Percentiles rank a stretch among this genome's conserved stretches.
phyloP scores from a whole-genome alignment of 805 yeast species.

The Limtongozyma cylindracea region DNA sequence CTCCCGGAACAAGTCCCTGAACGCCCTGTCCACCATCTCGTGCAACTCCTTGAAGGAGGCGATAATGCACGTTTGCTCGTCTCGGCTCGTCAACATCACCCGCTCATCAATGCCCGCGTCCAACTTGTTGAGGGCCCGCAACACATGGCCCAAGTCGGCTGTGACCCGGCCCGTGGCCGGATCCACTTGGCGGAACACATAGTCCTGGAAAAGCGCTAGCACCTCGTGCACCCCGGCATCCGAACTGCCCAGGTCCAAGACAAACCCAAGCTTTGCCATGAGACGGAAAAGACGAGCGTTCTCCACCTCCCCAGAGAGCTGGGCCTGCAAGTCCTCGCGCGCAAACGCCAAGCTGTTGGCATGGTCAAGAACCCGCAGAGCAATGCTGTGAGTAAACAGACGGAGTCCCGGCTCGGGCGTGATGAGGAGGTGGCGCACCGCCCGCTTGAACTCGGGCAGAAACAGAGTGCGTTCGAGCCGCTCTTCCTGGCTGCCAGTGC shows the following conservation, averaged over 20 bases:
- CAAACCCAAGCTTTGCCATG: slow-evolving; percentile 55
- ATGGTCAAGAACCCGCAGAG: slow-evolving; percentile 14
- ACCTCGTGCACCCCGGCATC: slow-evolving; percentile 33
- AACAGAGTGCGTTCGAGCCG: slow-evolving; percentile 1
- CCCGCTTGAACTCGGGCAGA: not conserved
- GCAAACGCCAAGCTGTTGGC: slow-evolving; percentile 23
- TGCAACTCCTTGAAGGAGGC: slow-evolving; percentile 68
- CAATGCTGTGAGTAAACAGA: slow-evolving; percentile 7
- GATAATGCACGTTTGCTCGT: slow-evolving; percentile 67
- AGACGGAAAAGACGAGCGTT: slow-evolving; percentile 72
- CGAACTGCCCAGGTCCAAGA: slow-evolving; percentile 44
- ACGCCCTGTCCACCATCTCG: slow-evolving; percentile 42
- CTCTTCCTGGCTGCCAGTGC: slow-evolving; percentile 3
- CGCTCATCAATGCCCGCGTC: slow-evolving; percentile 84
- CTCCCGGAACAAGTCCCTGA: slow-evolving; percentile 9
- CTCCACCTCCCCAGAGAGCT: slow-evolving; percentile 52
- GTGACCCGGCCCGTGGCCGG: slow-evolving; percentile 59
- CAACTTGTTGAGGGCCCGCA: slow-evolving; percentile 59
- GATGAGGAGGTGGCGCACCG: slow-evolving; percentile 3
- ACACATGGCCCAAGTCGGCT: slow-evolving; percentile 60
- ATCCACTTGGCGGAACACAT: slow-evolving; percentile 63
- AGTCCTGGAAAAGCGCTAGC: slow-evolving; percentile 65
- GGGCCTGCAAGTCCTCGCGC: slow-evolving; percentile 33
- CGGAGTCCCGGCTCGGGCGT: slow-evolving; percentile 16
- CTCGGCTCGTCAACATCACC: slow-evolving; percentile 55